Percentiles rank a stretch among this genome's conserved stretches.
These are phyloP conservation scores for Pterulicium gracile DNA, from an alignment of 1,284 basidiomycete genomes.

Conservation along the genomic window DNA sequence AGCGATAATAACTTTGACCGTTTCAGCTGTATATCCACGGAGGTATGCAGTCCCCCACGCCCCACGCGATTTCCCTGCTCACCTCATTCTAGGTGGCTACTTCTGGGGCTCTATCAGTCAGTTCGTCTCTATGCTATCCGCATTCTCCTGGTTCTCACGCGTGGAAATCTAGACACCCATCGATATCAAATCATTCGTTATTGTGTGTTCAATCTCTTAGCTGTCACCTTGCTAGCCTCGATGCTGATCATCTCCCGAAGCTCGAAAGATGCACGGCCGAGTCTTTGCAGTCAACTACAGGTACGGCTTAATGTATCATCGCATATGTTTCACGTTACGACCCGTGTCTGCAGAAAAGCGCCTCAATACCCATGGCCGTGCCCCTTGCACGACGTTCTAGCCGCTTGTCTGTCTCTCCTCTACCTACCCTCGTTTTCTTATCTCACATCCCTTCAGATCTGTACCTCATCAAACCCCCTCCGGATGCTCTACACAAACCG, in stretches of 20 bases:
- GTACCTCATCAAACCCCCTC: slow-evolving; percentile 72
- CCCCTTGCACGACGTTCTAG: slow-evolving; percentile 69
- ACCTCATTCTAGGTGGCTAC: slow-evolving; percentile 34
- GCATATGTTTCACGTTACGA: slow-evolving; percentile 19
- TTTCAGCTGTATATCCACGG: slow-evolving; percentile 68
- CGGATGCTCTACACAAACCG: slow-evolving; percentile 54
- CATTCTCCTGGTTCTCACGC: slow-evolving; percentile 14
- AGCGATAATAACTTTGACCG: slow-evolving; percentile 3
- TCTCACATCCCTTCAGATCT: slow-evolving; percentile 37
- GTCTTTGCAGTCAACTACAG: slow-evolving; percentile 56
- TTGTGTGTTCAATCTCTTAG: slow-evolving; percentile 23
- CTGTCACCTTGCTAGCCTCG: too few species aligned
- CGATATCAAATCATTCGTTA: slow-evolving; percentile 57
- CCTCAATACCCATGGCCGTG: slow-evolving; percentile 88
- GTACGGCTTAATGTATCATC: slow-evolving; percentile 16
- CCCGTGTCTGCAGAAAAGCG: slow-evolving; percentile 37
- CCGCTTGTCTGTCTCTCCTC: slow-evolving; percentile 42
- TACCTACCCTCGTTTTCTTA: not conserved
- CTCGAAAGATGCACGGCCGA: slow-evolving; percentile 62
- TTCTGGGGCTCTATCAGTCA: slow-evolving; percentile 59
- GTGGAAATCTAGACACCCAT: slow-evolving; percentile 43
- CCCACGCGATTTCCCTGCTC: too few species aligned
- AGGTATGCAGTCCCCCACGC: slow-evolving; percentile 28
- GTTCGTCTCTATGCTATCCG: slow-evolving; percentile 12
- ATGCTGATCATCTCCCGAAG: slow-evolving; percentile 20